phyloP scores from a whole-genome alignment of 2,329 filamentous ascomycete species.

The Immersiporthe knoxdaviesiana region DNA sequence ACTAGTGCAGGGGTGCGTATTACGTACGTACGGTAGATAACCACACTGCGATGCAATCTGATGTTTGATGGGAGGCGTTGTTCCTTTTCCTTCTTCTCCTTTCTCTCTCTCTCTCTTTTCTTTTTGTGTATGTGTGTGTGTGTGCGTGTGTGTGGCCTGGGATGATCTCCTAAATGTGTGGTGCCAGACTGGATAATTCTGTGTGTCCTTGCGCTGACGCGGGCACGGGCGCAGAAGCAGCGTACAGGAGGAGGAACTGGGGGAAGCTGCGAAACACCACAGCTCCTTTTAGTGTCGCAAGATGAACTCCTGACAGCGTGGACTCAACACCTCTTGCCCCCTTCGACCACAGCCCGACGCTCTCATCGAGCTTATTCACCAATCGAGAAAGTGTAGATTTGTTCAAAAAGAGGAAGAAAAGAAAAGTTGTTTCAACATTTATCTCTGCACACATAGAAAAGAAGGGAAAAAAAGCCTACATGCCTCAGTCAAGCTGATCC shows the following conservation, averaged over 20 bases:
- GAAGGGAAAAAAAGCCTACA: not conserved
- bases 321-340: not conserved
- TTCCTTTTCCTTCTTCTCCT: too few species aligned
- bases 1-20: not conserved
- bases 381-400: not conserved
- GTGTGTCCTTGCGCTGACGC: not conserved
- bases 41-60: too few species aligned
- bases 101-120: too few species aligned
- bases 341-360: not conserved
- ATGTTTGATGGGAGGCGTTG: not conserved
- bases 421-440: not conserved
- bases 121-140: too few species aligned
- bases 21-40: not conserved
- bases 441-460: not conserved
- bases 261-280: slow-evolving; percentile 8
- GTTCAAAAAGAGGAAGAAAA: not conserved
- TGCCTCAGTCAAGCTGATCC: not conserved
- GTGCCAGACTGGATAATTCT: not conserved
- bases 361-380: not conserved
- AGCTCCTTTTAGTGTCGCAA: slow-evolving; percentile 18
- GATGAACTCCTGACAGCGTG: slow-evolving; percentile 9
- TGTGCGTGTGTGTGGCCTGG: too few species aligned
- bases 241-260: not conserved
- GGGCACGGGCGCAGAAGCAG: not conserved
- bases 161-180: not conserved